A percentile compares a stretch with the other conserved stretches of the same genome.
Conservation (phyloP, 371 early-diverging fungal species). For the Dinochytrium kinnereticum region DNA sequence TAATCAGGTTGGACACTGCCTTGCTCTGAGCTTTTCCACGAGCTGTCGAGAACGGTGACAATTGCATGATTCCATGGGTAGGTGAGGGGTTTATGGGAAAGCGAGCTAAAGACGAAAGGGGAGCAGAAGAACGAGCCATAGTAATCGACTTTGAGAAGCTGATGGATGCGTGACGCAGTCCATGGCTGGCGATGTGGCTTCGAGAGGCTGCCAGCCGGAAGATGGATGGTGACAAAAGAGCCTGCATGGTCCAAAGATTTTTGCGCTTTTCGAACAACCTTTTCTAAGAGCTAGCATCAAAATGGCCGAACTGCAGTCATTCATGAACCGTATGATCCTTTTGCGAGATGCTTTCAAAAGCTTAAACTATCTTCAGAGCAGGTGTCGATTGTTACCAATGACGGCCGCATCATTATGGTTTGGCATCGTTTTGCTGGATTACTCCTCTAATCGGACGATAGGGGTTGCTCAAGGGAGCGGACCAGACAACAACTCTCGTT, state of each 20-base stretch:
- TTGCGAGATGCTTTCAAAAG: not conserved
- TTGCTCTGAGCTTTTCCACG: not conserved
- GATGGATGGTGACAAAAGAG: too few species aligned
- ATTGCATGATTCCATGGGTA: not conserved
- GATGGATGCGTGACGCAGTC: not conserved
- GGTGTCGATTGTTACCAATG: constrained; percentile 29
- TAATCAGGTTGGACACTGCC: not conserved
- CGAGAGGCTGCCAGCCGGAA: not conserved
- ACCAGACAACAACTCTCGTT: constrained; percentile 80
- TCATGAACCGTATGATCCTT: too few species aligned
- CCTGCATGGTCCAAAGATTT: not conserved
- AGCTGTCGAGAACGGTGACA: not conserved
- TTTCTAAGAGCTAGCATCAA: not conserved
- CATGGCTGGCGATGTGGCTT: not conserved
- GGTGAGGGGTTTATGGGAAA: too few species aligned
- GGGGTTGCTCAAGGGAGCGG: constrained; percentile 79
- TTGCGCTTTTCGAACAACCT: not conserved
- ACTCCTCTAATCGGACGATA: not conserved
- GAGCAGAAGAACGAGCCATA: not conserved
- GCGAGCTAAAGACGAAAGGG: not conserved
- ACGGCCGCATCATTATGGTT: constrained; percentile 29
- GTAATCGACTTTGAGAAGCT: not conserved
- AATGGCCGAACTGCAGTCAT: not conserved
- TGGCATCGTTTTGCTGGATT: not conserved
- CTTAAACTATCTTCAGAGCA: constrained; percentile 19